phyloP scores from a whole-genome alignment of 192 early-diverging fungal genomes.

The Chytriomyces sp. region DNA sequence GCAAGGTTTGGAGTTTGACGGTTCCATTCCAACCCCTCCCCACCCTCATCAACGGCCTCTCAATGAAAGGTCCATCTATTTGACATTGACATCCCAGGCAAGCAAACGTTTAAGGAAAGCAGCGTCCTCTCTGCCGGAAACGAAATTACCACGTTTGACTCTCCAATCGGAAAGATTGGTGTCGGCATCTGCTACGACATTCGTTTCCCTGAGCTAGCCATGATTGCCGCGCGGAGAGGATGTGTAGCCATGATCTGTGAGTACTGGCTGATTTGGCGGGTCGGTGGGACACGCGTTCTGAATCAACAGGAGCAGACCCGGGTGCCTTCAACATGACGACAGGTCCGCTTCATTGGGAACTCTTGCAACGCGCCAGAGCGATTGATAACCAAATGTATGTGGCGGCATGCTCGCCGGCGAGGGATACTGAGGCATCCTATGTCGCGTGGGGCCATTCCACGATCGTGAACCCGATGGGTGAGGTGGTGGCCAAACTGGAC shows the following conservation, averaged over 20 bases:
- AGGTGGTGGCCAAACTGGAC: slow-evolving; percentile 71
- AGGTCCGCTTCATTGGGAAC: slow-evolving; percentile 95
- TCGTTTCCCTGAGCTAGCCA: slow-evolving; percentile 94
- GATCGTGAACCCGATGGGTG: slow-evolving; percentile 82
- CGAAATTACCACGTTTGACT: slow-evolving; percentile 75
- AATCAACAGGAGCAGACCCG: no score
- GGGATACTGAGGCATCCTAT: slow-evolving; percentile 74
- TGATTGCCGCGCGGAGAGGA: slow-evolving; percentile 84
- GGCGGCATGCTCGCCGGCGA: slow-evolving; percentile 94
- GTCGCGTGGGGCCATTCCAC: slow-evolving; percentile 94
- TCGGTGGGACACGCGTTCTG: no score
- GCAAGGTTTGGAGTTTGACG: slow-evolving; percentile 40
- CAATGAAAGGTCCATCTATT: slow-evolving; percentile 80
- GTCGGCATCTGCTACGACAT: slow-evolving; percentile 98
- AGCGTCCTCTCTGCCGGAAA: slow-evolving; percentile 79
- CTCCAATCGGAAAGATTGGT: slow-evolving; percentile 83
- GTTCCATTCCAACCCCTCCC: slow-evolving; percentile 66
- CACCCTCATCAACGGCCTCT: slow-evolving; percentile 15
- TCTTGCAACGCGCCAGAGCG: slow-evolving; percentile 80
- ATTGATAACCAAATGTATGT: slow-evolving; percentile 94
- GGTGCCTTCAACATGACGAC: slow-evolving; percentile 97
- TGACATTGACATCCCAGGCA: slow-evolving; percentile 93
- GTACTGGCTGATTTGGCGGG: no score
- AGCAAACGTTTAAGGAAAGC: slow-evolving; percentile 87
- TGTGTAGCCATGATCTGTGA: slow-evolving; percentile 94